These are phyloP conservation scores for Sarocladium oryzae DNA, from an alignment of 2,329 filamentous ascomycete species.

Conservation along the genomic window DNA sequence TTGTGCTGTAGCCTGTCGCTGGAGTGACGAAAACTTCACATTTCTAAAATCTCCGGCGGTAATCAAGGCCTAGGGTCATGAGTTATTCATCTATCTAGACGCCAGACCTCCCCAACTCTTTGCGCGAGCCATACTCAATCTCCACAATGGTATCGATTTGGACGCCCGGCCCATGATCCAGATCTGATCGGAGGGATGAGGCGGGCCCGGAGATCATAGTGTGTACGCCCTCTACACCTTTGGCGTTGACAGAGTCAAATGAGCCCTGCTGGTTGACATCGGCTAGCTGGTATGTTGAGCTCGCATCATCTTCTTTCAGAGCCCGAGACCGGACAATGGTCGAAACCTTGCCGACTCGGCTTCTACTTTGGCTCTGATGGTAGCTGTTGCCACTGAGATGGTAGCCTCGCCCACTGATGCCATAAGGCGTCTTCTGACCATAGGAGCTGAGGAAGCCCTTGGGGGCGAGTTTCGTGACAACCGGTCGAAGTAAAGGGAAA, in stretches of 20 bases:
- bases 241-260: neutral
- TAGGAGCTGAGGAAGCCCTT: slow-evolving; percentile 4
- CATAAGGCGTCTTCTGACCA: neutral
- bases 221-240: neutral
- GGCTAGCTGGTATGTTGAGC: slow-evolving; percentile 4
- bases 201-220: neutral
- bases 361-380: neutral
- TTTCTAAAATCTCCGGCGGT: no score
- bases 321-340: neutral
- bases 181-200: neutral
- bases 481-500: slow-evolving; percentile 1
- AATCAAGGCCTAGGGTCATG: no score
- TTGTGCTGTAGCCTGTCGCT: no score
- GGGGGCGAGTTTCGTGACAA: neutral
- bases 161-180: neutral
- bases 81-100: no score
- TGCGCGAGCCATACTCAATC: slow-evolving; percentile 5
- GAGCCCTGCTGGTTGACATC: neutral
- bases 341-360: neutral
- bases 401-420: slow-evolving; percentile 1
- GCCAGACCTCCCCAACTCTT: neutral
- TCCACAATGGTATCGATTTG: slow-evolving; percentile 6
- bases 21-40: no score
- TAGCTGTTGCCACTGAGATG: slow-evolving; percentile 9
- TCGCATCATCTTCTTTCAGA: slow-evolving; percentile 1